Percentiles rank a stretch among this genome's conserved stretches.
Conservation (phyloP, 176 grass and related monocot genomes). For the Ananas comosus region DNA sequence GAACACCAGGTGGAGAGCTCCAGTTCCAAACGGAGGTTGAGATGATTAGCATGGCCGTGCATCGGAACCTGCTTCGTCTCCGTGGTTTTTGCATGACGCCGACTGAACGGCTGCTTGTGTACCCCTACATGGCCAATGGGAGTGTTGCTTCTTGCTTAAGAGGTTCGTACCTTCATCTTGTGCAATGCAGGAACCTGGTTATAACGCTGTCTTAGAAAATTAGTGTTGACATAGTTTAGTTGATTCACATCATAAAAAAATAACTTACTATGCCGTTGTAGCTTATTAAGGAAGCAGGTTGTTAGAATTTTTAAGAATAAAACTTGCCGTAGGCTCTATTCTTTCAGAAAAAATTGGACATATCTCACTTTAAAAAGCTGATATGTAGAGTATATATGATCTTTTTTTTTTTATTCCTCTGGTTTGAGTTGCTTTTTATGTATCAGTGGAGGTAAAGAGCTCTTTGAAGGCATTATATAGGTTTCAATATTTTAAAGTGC, state of each 20-base stretch:
- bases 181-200: too few species aligned
- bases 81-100: slow-evolving; percentile 87
- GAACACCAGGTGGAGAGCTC: slow-evolving; percentile 57
- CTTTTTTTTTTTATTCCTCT: too few species aligned
- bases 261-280: background rate
- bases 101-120: slow-evolving; percentile 64
- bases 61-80: slow-evolving; percentile 58
- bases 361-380: too few species aligned
- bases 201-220: too few species aligned
- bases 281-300: background rate
- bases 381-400: too few species aligned
- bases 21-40: slow-evolving; percentile 81
- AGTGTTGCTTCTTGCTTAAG: slow-evolving; percentile 73
- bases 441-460: too few species aligned
- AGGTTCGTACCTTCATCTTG: slow-evolving; percentile 22
- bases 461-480: too few species aligned
- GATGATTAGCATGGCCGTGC: slow-evolving; percentile 85
- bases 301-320: background rate
- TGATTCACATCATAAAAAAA: background rate
- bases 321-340: background rate
- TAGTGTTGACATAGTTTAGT: background rate
- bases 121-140: slow-evolving; percentile 69
- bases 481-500: too few species aligned
- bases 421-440: too few species aligned
- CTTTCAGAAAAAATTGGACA: background rate